Base-by-base conservation (phyloP, 2,329 filamentous ascomycete genomes). In the Cordyceps farinosa region DNA sequence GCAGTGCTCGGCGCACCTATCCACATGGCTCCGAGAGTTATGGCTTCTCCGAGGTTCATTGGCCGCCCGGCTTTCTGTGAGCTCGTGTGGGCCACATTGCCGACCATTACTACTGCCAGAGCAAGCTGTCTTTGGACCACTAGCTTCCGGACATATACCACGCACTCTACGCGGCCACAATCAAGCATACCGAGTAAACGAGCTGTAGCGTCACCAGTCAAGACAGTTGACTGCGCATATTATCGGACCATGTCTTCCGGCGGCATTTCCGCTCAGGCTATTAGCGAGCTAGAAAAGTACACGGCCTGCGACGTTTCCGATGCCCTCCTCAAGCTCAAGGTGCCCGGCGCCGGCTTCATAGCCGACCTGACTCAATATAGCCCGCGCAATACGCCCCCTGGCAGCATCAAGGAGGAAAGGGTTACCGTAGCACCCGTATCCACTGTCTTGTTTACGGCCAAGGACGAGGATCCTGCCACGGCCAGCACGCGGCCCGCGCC, bases 321-420 rank as follows among this genome's bases (percentile, higher is more conserved):
- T 73, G 89, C 88, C 6, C 81, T 92, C 2, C 80, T 91, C 62
- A 90, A 88, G 70, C 80, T 92, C 54, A 83, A 88, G 64, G 82
- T 88, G 9, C 81, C 87, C 11, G 82, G 84, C 53, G 88, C 87
- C 32, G 90, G 90, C 61, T 87, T 87, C 71, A 76, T 92, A 44
- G 78, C 86, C 44, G 88, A 91, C 71, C 70, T 82, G 47, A 71
- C 72, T 50, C 72, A 74, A 36, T 72, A 76, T 65, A 70, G 70
- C 68, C 68, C 69, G 1, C 34, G 36, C 5, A 1, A n/a, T 22
- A 8, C 40, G 8, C 36, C 50, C 62, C 62, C 68, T 40, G 68
- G 64, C 66, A 67, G 71, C 34, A 60, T 63, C 45, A 64, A 70
- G 44, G 52, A 68, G 40, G 64, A 70, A 45, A 66, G 69, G 38